Percentiles rank a stretch among this genome's conserved stretches.
These are phyloP conservation scores for Blastomyces emzantsi DNA, from an alignment of 2,329 filamentous ascomycete species.

Conservation along the genomic window DNA sequence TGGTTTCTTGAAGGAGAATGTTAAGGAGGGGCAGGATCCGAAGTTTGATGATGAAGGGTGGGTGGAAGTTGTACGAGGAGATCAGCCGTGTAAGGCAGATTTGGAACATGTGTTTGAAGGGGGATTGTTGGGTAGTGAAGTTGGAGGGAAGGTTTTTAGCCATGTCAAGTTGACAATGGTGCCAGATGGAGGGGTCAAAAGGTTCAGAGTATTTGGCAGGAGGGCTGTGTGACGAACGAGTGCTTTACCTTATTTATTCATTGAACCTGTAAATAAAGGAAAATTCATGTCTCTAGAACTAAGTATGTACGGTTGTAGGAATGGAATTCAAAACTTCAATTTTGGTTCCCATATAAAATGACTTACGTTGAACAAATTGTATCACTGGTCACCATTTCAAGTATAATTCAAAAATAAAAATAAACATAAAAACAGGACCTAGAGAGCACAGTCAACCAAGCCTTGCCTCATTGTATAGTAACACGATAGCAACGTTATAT, in stretches of 20 bases:
- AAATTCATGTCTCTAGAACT: background rate
- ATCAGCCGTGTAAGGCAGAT: conserved; percentile 33
- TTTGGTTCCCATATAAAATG: background rate
- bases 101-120: conserved; percentile 35
- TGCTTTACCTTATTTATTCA: too few relatives aligned
- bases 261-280: background rate
- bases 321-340: background rate
- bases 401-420: background rate
- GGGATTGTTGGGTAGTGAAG: conserved; percentile 31
- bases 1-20: conserved; percentile 18
- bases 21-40: conserved; percentile 22
- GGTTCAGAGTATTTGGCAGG: conserved; percentile 67
- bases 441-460: background rate
- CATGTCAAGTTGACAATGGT: conserved; percentile 89
- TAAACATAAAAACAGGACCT: background rate
- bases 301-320: background rate
- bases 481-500: background rate
- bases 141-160: conserved; percentile 64
- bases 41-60: conserved; percentile 29
- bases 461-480: background rate
- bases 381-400: background rate
- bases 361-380: background rate
- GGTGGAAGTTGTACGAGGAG: conserved; percentile 30
- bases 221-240: conserved; percentile 24
- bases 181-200: conserved; percentile 86